Conservation (phyloP, 192 early-diverging fungal species). For the Entophlyctis luteolus region DNA sequence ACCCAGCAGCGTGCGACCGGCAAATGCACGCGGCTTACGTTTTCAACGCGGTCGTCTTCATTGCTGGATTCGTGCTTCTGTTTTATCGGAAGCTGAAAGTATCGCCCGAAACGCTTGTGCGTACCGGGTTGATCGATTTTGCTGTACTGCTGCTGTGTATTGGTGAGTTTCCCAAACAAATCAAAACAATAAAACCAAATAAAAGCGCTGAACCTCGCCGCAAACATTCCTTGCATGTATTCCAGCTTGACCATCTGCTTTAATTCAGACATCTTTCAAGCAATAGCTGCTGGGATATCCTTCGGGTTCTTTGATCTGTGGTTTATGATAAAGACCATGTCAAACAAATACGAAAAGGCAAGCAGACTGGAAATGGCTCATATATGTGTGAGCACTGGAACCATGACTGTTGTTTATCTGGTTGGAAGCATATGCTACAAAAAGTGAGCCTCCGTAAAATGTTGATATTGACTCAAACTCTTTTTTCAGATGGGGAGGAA, state of each 20-base stretch:
- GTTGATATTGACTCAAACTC: background rate
- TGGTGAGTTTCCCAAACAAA: too few species aligned
- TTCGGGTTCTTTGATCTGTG: slow-evolving; percentile 13
- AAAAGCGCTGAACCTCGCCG: slow-evolving; percentile 14
- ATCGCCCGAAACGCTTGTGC: background rate
- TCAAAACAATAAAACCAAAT: too few species aligned
- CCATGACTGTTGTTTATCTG: background rate
- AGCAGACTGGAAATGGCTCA: slow-evolving; percentile 1
- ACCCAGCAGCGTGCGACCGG: background rate
- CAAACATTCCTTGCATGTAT: slow-evolving; percentile 14
- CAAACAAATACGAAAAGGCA: background rate
- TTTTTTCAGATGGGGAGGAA: background rate
- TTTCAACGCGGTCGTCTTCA: background rate
- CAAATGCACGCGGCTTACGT: slow-evolving; percentile 3
- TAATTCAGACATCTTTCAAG: background rate
- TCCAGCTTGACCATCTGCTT: background rate
- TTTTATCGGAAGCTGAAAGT: slow-evolving; percentile 11
- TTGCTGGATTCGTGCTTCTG: background rate
- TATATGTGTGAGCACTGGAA: background rate
- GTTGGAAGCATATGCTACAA: slow-evolving; percentile 13
- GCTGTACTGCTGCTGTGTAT: background rate
- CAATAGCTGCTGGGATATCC: background rate
- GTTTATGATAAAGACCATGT: background rate
- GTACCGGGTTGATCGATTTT: background rate
- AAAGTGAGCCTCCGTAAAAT: background rate